Percentiles rank a stretch among this genome's conserved stretches.
These are phyloP conservation scores for Pseudogymnoascus sp. DNA, from an alignment of 2,329 filamentous ascomycete genomes.

Conservation along the genomic window DNA sequence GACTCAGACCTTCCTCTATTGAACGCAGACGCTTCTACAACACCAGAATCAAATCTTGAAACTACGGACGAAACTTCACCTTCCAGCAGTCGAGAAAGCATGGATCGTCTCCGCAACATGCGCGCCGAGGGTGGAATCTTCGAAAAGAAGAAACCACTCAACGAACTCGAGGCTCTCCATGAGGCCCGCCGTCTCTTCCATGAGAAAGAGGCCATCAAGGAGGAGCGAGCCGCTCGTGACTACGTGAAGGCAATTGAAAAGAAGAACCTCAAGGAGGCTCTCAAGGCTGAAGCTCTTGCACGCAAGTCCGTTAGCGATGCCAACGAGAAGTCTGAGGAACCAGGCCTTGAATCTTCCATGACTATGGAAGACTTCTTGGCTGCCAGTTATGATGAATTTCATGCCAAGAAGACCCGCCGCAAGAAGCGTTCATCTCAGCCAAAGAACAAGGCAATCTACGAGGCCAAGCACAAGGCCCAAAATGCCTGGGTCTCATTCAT, in stretches of 20 bases:
- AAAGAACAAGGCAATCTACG: not conserved
- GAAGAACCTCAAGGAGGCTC: constrained; percentile 47
- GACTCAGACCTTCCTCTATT: not conserved
- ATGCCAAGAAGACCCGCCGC: constrained; percentile 9
- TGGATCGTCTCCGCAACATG: constrained; percentile 34
- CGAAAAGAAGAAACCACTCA: constrained; percentile 49
- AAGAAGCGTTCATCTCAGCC: not conserved
- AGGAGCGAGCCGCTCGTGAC: constrained; percentile 53
- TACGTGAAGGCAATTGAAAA: constrained; percentile 51
- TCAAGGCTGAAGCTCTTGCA: constrained; percentile 35
- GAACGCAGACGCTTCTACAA: constrained; percentile 14
- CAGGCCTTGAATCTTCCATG: not conserved
- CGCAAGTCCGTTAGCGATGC: constrained; percentile 11
- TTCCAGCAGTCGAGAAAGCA: constrained; percentile 20
- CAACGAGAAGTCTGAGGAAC: constrained; percentile 19
- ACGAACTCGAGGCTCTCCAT: constrained; percentile 47
- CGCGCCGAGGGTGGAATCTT: constrained; percentile 48
- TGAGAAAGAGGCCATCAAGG: constrained; percentile 51
- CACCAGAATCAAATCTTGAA: constrained; percentile 21
- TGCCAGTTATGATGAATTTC: constrained; percentile 16
- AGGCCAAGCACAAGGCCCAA: constrained; percentile 48
- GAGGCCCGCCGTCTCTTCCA: constrained; percentile 55
- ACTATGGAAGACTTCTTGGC: not conserved
- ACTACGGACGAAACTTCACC: constrained; percentile 15
- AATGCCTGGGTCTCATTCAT: constrained; percentile 55